Base-by-base conservation (phyloP, 2,329 filamentous ascomycete species). In the Pyricularia sp. region DNA sequence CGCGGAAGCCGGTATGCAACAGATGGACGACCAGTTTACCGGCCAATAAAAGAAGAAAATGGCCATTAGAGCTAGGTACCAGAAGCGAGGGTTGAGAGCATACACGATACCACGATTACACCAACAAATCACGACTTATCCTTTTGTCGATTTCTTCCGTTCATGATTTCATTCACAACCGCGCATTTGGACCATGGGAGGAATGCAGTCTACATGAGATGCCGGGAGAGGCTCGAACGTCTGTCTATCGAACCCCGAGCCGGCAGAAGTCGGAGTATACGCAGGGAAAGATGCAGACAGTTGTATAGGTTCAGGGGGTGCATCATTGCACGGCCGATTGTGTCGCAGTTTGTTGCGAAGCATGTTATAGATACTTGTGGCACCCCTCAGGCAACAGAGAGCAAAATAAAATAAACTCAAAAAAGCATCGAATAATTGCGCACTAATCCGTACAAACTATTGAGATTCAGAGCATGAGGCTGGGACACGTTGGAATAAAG, bases 1-100 rank as follows among this genome's bases (percentile, higher is more conserved):
- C 77, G 90, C 97, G 72, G 93, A 97, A 71, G 80, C 84, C 64
- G 77, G 76, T 65, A 75, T 75, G 73, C 75, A 76, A 28, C 73
- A 76, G 71, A 79, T 82, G 74, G 82, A 81, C 20, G 78, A 78
- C 28, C 78, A 79, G 67, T 75, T 76, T 72, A 77, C 79, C 72
- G 79, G 77, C 70, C 79, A 82, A 78, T 79, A 76, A 76, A 59
- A 65, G n/a, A 20, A 42, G 12, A 42, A 33, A 14, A 65, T 14
- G 17, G 6, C 36, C 20, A 25, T 61, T 59, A 20, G 17, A 50
- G 65, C 50, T 11, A 67, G 23, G 42, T 12, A 66, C 9, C 14
- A n/a, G 26, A 61, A 58, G 12, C 17, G 10, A 36, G 20, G 68
- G 61, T 58, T 64, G 50, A 59, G 26, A 69, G 17, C 50, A 59